A percentile compares a stretch with the other conserved stretches of the same genome.
Conservation (phyloP, 768 basidiomycete genomes). For the Macrolepiota fuliginosa region DNA sequence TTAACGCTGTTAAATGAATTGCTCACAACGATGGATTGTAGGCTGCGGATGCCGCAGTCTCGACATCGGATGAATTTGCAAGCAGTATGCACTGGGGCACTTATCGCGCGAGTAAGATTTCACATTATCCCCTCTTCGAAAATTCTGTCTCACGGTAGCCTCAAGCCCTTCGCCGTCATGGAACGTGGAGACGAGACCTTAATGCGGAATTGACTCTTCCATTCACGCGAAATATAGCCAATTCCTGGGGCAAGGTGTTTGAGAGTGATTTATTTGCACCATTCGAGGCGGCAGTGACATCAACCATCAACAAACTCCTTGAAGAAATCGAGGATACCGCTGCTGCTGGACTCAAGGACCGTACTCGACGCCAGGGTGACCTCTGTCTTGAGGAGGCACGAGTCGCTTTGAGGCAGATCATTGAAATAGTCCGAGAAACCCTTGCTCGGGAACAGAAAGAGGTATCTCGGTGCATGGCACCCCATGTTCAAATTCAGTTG, state of each 20-base stretch:
- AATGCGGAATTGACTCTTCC: conserved; percentile 57
- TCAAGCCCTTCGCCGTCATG: conserved; percentile 50
- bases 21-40: conserved; percentile 17
- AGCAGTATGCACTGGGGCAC: conserved; percentile 58
- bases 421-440: conserved; percentile 47
- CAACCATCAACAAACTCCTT: conserved; percentile 41
- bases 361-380: conserved; percentile 47
- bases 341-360: conserved; percentile 50
- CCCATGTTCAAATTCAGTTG: conserved; percentile 52
- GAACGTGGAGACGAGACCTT: conserved; percentile 55
- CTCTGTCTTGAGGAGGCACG: conserved; percentile 50
- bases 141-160: background rate
- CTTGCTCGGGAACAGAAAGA: conserved; percentile 58
- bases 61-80: conserved; percentile 48
- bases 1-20: background rate
- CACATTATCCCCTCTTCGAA: background rate
- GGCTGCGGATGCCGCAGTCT: conserved; percentile 43
- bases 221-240: conserved; percentile 57
- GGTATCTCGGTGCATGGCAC: conserved; percentile 53
- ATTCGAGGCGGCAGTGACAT: conserved; percentile 38
- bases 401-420: conserved; percentile 43
- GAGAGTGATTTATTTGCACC: conserved; percentile 53
- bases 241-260: conserved; percentile 58
- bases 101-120: conserved; percentile 50
- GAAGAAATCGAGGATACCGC: conserved; percentile 51